Evolutionary conservation across 805 yeast species (phyloP).

Genomic region (Pichia sporocuriosa): DNA sequence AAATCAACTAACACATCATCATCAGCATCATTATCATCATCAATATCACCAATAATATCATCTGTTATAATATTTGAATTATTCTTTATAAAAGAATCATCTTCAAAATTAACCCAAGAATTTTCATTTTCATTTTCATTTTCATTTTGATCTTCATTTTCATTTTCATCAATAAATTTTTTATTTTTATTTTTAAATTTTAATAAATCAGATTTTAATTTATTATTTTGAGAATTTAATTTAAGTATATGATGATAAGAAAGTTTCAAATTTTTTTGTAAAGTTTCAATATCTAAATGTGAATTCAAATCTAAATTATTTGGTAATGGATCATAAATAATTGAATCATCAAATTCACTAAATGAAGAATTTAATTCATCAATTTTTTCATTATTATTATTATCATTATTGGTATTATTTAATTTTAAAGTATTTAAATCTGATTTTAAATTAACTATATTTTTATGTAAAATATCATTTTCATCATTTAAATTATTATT

Average conservation of each 20-base stretch:
- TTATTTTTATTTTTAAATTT: conserved; percentile 6
- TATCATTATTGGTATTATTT: conserved; percentile 10
- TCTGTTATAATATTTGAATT: background rate
- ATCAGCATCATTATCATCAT: background rate
- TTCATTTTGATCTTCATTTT: conserved; percentile 6
- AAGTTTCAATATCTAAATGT: conserved; percentile 57
- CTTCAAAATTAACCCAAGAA: conserved; percentile 14
- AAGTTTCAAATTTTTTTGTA: conserved; percentile 55
- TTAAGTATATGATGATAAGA: conserved; percentile 59
- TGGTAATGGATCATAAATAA: conserved; percentile 32
- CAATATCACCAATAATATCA: conserved; percentile 1
- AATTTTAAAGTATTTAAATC: conserved; percentile 12
- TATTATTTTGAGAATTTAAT: conserved; percentile 33
- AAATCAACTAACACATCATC: conserved; percentile 3
- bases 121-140: conserved; percentile 6
- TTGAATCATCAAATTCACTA: conserved; percentile 31
- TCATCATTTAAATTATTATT: conserved; percentile 62
- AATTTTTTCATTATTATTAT: conserved; percentile 19
- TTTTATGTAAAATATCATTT: conserved; percentile 49
- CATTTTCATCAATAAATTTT: conserved; percentile 3
- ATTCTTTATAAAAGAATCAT: conserved; percentile 11
- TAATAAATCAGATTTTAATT: conserved; percentile 1
- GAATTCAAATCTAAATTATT: conserved; percentile 33
- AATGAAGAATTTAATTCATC: too few species aligned
- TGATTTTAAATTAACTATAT: conserved; percentile 23